Conservation (phyloP, 805 yeast species). For the Sugiyamaella lignohabitans region DNA sequence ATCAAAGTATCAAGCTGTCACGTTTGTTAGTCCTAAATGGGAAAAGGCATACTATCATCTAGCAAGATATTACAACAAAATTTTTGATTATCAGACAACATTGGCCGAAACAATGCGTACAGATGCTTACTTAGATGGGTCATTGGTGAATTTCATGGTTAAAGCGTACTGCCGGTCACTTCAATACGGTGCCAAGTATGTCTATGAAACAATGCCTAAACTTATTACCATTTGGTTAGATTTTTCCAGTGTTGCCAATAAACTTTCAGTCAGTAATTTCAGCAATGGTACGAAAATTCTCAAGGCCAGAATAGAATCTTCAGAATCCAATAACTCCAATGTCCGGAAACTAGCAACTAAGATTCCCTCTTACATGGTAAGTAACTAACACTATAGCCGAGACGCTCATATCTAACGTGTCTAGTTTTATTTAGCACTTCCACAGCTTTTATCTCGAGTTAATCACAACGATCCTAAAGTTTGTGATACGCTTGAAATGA, state of each 20-base stretch:
- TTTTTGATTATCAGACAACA: constrained; percentile 59
- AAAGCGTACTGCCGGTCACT: constrained; percentile 53
- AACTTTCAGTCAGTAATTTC: constrained; percentile 2
- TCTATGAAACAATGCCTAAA: constrained; percentile 82
- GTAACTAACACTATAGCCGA: neutral
- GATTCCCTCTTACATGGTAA: constrained; percentile 18
- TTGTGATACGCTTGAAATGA: constrained; percentile 46
- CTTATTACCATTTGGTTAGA: constrained; percentile 90
- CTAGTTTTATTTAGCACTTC: constrained; percentile 75
- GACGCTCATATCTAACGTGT: neutral
- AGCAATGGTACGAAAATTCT: neutral
- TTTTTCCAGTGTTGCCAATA: constrained; percentile 38
- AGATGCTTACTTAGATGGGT: constrained; percentile 29
- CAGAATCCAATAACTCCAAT: neutral
- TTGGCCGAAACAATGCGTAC: constrained; percentile 28
- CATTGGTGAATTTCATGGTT: constrained; percentile 50
- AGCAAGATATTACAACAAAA: constrained; percentile 72
- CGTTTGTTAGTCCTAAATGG: constrained; percentile 50
- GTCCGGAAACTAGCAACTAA: constrained; percentile 11
- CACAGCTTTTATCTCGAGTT: constrained; percentile 79
- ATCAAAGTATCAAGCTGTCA: constrained; percentile 58
- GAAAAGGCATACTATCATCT: constrained; percentile 75
- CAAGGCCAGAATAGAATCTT: neutral
- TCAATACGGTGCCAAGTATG: constrained; percentile 53
- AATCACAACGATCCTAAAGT: constrained; percentile 55